A percentile compares a stretch with the other conserved stretches of the same genome.
Evolutionary conservation across 163 green algal species (phyloP).

Genomic region (Picocystis sp.): DNA sequence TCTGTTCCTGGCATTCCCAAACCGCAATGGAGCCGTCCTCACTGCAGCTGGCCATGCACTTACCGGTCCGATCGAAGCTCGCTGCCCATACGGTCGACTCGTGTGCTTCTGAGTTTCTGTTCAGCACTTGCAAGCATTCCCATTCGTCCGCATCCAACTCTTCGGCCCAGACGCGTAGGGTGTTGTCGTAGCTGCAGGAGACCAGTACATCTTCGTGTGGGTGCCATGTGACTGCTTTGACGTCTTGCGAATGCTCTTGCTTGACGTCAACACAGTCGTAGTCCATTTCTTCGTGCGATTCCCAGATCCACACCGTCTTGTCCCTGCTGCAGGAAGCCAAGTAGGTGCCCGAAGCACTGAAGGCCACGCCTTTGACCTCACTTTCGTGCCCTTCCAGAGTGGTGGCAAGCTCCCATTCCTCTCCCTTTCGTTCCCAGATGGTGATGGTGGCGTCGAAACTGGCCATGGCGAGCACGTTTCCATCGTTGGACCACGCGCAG

Average conservation of each 20-base stretch:
- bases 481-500: constrained; percentile 61
- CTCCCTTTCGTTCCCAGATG: constrained; percentile 55
- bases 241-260: constrained; percentile 57
- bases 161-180: constrained; percentile 68
- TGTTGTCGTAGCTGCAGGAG: constrained; percentile 78
- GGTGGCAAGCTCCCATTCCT: constrained; percentile 50
- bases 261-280: constrained; percentile 94
- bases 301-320: constrained; percentile 50
- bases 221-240: constrained; percentile 88
- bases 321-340: constrained; percentile 88
- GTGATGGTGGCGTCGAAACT: constrained; percentile 78
- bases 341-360: constrained; percentile 45
- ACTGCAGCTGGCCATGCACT: constrained; percentile 29
- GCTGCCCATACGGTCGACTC: constrained; percentile 74
- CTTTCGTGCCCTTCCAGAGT: constrained; percentile 81
- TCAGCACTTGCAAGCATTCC: constrained; percentile 56
- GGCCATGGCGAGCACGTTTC: constrained; percentile 54
- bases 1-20: constrained; percentile 8
- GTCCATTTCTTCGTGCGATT: constrained; percentile 24
- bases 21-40: constrained; percentile 16
- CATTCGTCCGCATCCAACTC: constrained; percentile 59
- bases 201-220: constrained; percentile 65
- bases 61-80: constrained; percentile 38
- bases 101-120: constrained; percentile 37
- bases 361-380: constrained; percentile 87